Conservation (phyloP, 306 rosid genomes). For the Malus orientalis region DNA sequence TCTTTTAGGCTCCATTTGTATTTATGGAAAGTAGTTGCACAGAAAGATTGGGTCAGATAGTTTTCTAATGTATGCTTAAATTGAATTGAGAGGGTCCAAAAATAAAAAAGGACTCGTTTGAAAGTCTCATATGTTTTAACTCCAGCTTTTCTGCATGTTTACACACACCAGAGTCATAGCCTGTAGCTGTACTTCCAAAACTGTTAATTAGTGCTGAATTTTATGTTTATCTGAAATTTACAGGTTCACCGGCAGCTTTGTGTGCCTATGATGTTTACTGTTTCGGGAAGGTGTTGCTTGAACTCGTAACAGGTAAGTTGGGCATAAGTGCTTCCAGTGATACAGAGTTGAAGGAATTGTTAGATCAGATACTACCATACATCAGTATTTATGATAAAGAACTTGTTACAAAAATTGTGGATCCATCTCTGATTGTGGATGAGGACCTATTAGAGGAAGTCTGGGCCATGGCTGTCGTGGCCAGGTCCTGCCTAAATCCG, state of each 20-base stretch:
- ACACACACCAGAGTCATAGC: not conserved
- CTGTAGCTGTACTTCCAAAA: not conserved
- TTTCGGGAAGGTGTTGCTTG: constrained; percentile 90
- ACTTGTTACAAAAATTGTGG: constrained; percentile 65
- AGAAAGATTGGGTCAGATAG: not conserved
- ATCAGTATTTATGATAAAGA: constrained; percentile 79
- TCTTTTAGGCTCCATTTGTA: not conserved
- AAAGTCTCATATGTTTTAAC: not conserved
- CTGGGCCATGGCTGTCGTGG: constrained; percentile 95
- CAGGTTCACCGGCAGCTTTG: constrained; percentile 60
- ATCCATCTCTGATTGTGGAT: constrained; percentile 72
- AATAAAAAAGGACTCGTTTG: not conserved
- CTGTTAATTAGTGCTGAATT: not conserved
- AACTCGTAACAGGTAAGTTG: constrained; percentile 75
- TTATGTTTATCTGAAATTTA: constrained; percentile 21
- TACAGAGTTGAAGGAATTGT: constrained; percentile 43
- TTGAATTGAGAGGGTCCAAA: not conserved
- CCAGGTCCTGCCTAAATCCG: constrained; percentile 86
- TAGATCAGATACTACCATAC: constrained; percentile 53
- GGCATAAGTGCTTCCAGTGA: constrained; percentile 72
- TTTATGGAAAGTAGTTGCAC: not conserved
- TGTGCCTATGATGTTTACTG: constrained; percentile 89
- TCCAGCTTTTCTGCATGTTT: not conserved
- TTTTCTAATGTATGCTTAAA: not conserved
- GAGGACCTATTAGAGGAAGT: constrained; percentile 96